phyloP scores from a whole-genome alignment of 805 yeast species.

The Yamadazyma philogaea region DNA sequence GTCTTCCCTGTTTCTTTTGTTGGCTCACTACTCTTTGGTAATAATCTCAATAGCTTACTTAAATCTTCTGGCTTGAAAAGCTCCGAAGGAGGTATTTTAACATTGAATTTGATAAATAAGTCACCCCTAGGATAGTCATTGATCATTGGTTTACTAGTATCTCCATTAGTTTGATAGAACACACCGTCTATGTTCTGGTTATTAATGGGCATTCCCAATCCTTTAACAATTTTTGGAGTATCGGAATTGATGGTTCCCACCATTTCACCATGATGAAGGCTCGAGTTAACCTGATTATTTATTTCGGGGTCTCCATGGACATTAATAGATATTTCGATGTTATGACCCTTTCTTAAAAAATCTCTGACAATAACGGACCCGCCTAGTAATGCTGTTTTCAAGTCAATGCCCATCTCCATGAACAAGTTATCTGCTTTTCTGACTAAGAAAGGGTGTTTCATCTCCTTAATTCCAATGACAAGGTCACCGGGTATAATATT shows the following conservation, averaged over 20 bases:
- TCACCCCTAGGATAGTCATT: conserved; percentile 31
- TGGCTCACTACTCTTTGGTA: conserved; percentile 16
- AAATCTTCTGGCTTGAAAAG: conserved; percentile 28
- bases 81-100: conserved; percentile 29
- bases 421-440: conserved; percentile 46
- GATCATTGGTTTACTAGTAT: conserved; percentile 5
- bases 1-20: not conserved
- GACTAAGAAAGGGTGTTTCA: conserved; percentile 35
- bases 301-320: conserved; percentile 27
- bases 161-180: conserved; percentile 20
- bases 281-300: conserved; percentile 16
- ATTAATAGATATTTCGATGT: conserved; percentile 30
- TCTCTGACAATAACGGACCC: conserved; percentile 41
- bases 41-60: conserved; percentile 16
- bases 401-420: conserved; percentile 44
- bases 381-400: conserved; percentile 57
- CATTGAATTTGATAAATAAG: conserved; percentile 38
- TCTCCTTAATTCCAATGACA: conserved; percentile 48
- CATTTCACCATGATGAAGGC: conserved; percentile 36
- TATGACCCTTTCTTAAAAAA: conserved; percentile 31
- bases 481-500: conserved; percentile 66
- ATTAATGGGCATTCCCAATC: conserved; percentile 62
- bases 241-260: conserved; percentile 55
- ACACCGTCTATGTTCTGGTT: conserved; percentile 22
- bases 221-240: conserved; percentile 45